These are phyloP conservation scores for Fusarium sp. DNA, from an alignment of 2,329 filamentous ascomycete species.

Conservation along the genomic window DNA sequence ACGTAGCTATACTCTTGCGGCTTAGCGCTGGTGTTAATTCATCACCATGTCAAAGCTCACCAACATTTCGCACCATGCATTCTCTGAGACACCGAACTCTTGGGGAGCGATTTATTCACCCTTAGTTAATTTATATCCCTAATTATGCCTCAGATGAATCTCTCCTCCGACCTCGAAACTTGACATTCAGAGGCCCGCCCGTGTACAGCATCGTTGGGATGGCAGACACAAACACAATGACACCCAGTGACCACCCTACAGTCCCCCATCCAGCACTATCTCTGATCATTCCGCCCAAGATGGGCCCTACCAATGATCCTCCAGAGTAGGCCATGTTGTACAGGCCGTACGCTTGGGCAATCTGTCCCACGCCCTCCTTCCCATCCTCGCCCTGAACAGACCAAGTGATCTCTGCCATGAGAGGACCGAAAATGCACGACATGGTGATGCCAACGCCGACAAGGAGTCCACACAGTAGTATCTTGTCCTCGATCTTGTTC, in stretches of 20 bases:
- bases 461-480: slow-evolving; percentile 50
- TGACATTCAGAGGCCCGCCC: slow-evolving; percentile 42
- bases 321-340: slow-evolving; percentile 52
- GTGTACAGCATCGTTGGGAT: slow-evolving; percentile 46
- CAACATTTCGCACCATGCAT: not conserved
- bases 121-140: not conserved
- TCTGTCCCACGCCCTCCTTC: slow-evolving; percentile 41
- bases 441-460: slow-evolving; percentile 47
- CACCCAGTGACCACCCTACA: slow-evolving; percentile 48
- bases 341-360: slow-evolving; percentile 51
- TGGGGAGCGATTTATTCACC: not conserved
- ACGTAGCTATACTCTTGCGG: slow-evolving; percentile 22
- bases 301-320: slow-evolving; percentile 48
- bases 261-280: slow-evolving; percentile 49
- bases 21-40: slow-evolving; percentile 29
- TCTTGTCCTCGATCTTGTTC: slow-evolving; percentile 45
- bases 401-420: slow-evolving; percentile 54
- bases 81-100: not conserved
- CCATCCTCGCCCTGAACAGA: slow-evolving; percentile 41
- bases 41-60: no score
- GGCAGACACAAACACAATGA: slow-evolving; percentile 45
- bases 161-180: slow-evolving; percentile 41
- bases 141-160: not conserved
- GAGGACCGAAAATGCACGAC: slow-evolving; percentile 48
- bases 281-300: slow-evolving; percentile 51